These are phyloP conservation scores for Alisma plantagoaquatica DNA, from an alignment of 106 monocot species.

Conservation along the genomic window DNA sequence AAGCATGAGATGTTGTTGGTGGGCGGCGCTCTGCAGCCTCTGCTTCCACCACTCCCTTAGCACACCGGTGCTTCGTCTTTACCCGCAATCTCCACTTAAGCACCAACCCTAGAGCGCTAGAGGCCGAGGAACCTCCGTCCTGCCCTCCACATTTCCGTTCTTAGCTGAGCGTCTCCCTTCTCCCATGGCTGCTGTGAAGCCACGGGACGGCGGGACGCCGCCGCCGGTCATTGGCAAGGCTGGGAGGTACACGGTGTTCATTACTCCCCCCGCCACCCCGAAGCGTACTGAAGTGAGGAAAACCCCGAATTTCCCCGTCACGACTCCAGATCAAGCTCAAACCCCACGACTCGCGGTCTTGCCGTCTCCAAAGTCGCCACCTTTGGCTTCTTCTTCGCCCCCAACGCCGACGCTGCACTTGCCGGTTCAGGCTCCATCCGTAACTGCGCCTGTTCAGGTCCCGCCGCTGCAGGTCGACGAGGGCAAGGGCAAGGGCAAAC, in stretches of 20 bases:
- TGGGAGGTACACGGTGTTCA: constrained; percentile 77
- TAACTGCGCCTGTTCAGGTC: constrained; percentile 51
- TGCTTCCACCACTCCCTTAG: too few relatives aligned
- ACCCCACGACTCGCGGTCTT: background rate
- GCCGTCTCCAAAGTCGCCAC: background rate
- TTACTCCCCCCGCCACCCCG: constrained; percentile 59
- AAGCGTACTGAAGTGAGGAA: constrained; percentile 15
- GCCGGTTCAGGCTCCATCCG: background rate
- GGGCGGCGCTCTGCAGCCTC: too few relatives aligned
- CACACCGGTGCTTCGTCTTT: too few relatives aligned
- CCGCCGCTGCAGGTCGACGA: constrained; percentile 76
- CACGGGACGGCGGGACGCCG: constrained; percentile 31
- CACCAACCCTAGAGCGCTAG: too few relatives aligned
- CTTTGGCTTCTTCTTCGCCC: background rate
- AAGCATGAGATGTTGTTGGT: too few relatives aligned
- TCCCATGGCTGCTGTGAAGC: constrained; percentile 24
- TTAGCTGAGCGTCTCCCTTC: too few relatives aligned
- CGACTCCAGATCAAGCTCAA: constrained; percentile 1
- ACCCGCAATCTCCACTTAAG: too few relatives aligned
- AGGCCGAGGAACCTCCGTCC: too few relatives aligned
- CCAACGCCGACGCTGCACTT: background rate
- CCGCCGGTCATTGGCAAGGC: constrained; percentile 72
- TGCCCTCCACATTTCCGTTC: too few relatives aligned
- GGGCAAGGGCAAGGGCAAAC: constrained; percentile 11
- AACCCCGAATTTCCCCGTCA: background rate